Evolutionary conservation across 2,329 filamentous ascomycete genomes (phyloP).

Genomic region (Fusarium sp.): DNA sequence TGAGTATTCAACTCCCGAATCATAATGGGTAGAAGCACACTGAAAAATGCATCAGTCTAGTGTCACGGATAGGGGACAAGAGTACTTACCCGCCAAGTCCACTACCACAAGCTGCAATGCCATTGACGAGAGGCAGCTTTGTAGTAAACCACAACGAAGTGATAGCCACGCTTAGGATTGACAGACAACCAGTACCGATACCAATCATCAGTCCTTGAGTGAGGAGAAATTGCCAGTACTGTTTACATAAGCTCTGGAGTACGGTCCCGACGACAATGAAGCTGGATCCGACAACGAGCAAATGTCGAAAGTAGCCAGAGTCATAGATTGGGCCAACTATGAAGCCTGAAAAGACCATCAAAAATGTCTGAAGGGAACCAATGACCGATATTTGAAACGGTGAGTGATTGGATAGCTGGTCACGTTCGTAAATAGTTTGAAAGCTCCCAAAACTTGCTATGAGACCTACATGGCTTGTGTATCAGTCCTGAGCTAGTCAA

Average conservation of each 20-base stretch:
- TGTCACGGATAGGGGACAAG: accelerated
- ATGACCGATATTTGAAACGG: slow-evolving; percentile 46
- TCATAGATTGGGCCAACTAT: slow-evolving; percentile 43
- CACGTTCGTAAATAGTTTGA: slow-evolving; percentile 47
- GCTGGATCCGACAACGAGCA: slow-evolving; percentile 29
- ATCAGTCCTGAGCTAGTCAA: too few relatives aligned
- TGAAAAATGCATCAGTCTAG: accelerated
- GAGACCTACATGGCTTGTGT: slow-evolving; percentile 17
- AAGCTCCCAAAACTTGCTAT: slow-evolving; percentile 46
- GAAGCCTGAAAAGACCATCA: slow-evolving; percentile 47
- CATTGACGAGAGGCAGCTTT: slow-evolving; percentile 81
- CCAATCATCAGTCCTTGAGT: slow-evolving; percentile 81
- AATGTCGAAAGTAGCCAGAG: slow-evolving; percentile 38
- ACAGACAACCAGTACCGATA: slow-evolving; percentile 79
- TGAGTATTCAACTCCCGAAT: slow-evolving; percentile 21
- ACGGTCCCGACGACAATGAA: slow-evolving; percentile 40
- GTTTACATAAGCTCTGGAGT: slow-evolving; percentile 36
- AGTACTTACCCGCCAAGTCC: slow-evolving; percentile 69
- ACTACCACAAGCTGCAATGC: slow-evolving; percentile 81
- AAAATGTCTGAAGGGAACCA: slow-evolving; percentile 39
- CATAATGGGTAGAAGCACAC: slow-evolving; percentile 44
- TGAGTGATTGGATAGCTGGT: background rate
- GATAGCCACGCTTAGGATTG: slow-evolving; percentile 81
- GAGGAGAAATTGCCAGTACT: slow-evolving; percentile 86
- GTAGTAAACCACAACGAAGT: slow-evolving; percentile 83